Evolutionary conservation across 768 basidiomycete species (phyloP).

Genomic region (Podaxis sp.): DNA sequence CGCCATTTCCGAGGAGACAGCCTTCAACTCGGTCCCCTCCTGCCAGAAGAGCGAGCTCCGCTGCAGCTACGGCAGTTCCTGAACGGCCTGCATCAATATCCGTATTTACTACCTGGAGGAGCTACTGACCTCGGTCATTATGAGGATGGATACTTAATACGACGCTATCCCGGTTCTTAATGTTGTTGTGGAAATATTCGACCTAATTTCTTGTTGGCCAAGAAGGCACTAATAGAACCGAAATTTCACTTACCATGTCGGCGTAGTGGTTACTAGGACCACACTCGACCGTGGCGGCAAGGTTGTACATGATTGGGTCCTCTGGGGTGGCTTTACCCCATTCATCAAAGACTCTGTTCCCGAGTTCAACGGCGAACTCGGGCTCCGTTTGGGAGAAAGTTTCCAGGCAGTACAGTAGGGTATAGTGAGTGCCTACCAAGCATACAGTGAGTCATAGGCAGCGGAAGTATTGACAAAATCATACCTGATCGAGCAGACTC

Average conservation of each 20-base stretch:
- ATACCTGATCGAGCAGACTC: conserved; percentile 82
- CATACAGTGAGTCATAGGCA: background rate
- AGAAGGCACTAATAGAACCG: conserved; percentile 6
- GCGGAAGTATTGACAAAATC: conserved; percentile 70
- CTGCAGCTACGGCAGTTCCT: conserved; percentile 92
- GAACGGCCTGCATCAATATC: conserved; percentile 5
- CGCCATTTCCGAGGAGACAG: conserved; percentile 96
- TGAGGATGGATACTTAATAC: conserved; percentile 92
- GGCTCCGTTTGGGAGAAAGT: conserved; percentile 98
- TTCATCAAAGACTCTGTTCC: conserved; percentile 85
- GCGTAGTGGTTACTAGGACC: conserved; percentile 97
- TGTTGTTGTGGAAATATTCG: conserved; percentile 86
- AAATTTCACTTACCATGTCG: conserved; percentile 67
- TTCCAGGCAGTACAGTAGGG: conserved; percentile 84
- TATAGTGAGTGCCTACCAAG: conserved; percentile 31
- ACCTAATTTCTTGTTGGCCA: conserved; percentile 48
- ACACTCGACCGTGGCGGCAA: conserved; percentile 95
- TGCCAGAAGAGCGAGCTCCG: conserved; percentile 87
- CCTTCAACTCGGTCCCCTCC: conserved; percentile 96
- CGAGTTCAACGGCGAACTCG: conserved; percentile 89
- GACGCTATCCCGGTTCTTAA: conserved; percentile 86
- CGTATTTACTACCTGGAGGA: background rate
- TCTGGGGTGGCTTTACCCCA: conserved; percentile 86
- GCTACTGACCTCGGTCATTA: conserved; percentile 82
- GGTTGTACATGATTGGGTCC: conserved; percentile 92